Evolutionary conservation across 2,329 filamentous ascomycete genomes (phyloP).

Genomic region (Fonsecaea multimorphosa): DNA sequence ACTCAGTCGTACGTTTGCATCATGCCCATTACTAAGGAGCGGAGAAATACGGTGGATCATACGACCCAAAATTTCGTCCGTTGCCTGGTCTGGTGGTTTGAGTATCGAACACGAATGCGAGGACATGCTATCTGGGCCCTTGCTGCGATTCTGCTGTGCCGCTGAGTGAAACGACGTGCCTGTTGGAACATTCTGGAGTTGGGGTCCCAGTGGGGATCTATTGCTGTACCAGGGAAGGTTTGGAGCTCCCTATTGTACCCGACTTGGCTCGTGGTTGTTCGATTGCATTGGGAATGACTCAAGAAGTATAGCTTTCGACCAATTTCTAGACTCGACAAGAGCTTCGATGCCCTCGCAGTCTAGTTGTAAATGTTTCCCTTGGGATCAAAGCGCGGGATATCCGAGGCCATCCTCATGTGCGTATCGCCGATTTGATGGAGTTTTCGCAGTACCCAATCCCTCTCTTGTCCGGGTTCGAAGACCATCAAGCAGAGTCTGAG

Average conservation of each 20-base stretch:
- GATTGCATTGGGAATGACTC: background rate
- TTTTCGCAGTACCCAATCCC: conserved; percentile 36
- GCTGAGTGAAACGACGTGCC: background rate
- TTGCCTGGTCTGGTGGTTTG: background rate
- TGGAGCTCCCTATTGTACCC: background rate
- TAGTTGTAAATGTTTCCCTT: background rate
- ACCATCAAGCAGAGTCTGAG: conserved; percentile 36
- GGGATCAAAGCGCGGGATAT: conserved; percentile 26
- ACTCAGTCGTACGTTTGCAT: background rate
- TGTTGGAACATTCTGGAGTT: background rate
- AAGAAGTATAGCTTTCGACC: background rate
- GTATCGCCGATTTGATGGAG: conserved; percentile 36
- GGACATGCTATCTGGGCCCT: background rate
- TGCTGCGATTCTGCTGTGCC: background rate
- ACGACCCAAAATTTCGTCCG: conserved; percentile 26
- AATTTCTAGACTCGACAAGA: background rate
- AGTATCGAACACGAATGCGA: background rate
- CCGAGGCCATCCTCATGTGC: conserved; percentile 39
- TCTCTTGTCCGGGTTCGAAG: conserved; percentile 34
- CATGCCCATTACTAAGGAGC: conserved; percentile 15
- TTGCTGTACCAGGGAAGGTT: background rate
- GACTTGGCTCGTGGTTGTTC: background rate
- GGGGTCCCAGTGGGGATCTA: background rate
- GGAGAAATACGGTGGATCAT: conserved; percentile 18
- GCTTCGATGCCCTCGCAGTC: background rate